These are phyloP conservation scores for Tolypocladium tundrense DNA, from an alignment of 2,329 filamentous ascomycete species.

Conservation along the genomic window DNA sequence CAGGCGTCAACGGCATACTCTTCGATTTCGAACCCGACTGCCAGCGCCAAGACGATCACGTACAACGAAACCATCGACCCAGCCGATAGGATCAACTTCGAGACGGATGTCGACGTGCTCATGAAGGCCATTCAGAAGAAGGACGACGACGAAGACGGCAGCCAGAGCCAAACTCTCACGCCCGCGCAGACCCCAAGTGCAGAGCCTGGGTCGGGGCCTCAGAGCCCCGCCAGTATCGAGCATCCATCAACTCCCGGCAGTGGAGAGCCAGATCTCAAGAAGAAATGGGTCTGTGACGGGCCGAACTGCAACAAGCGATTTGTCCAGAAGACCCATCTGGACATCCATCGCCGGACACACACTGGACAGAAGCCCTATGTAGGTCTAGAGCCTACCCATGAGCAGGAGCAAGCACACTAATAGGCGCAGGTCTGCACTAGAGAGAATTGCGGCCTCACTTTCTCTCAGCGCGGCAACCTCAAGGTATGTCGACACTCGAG, in stretches of 20 bases:
- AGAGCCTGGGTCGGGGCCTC: constrained; percentile 6
- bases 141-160: constrained; percentile 21
- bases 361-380: constrained; percentile 88
- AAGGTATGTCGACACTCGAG: constrained; percentile 46
- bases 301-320: constrained; percentile 73
- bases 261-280: constrained; percentile 28
- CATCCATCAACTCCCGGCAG: constrained; percentile 9
- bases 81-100: constrained; percentile 50
- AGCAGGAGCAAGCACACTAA: not conserved
- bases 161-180: constrained; percentile 14
- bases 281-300: constrained; percentile 63
- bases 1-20: constrained; percentile 16
- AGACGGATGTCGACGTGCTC: constrained; percentile 75
- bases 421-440: constrained; percentile 52
- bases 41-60: constrained; percentile 29
- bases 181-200: constrained; percentile 11
- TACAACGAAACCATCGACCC: constrained; percentile 36
- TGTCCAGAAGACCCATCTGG: constrained; percentile 83
- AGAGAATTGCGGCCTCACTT: constrained; percentile 63
- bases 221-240: constrained; percentile 20
- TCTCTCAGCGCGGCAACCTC: constrained; percentile 85
- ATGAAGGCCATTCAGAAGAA: constrained; percentile 82
- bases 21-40: constrained; percentile 14
- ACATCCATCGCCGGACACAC: constrained; percentile 81
- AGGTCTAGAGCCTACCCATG: constrained; percentile 26